Evolutionary conservation across 1,139 yeast species (phyloP), one percentile per base, ranked within the genome.

Genomic region (Lodderomyces orthopsilosis): DNA sequence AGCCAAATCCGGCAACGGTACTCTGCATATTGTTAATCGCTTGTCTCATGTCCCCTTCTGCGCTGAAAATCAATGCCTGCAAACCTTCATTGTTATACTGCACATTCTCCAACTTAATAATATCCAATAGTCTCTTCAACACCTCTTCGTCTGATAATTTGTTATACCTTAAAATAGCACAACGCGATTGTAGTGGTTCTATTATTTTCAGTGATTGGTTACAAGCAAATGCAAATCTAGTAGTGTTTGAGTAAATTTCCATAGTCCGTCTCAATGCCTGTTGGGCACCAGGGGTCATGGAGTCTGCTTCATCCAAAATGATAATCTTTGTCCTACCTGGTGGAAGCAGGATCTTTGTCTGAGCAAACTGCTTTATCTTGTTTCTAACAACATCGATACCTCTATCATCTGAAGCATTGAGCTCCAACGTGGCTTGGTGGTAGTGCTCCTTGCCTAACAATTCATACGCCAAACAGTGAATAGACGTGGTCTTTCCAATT

Each of bases 1-100:
- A 76, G 1, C 88, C 93, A 65, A 91, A 91, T 1, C 98, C 98
- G 1, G 96, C 90, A 23, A 84, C 94, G 0, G 98, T 90, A 59
- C 95, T 84, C 59, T 93, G 98, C 46, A 93, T 63, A 62, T 93
- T 93, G 58, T 94, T 94, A 41, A 94, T 79, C 0, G 98, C 98
- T 62, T 93, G 98, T 65, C 99, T 79, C 98, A 94, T 93, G 61
- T 93, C 99, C 45, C 98, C 98, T 62, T 93, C 99, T 0, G 97
- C 95, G 0, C 97, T 85, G 66, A 93, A 93, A n/a, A 94, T 81
- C 48, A 93, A 74, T 0, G 98, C 98, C 53, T 90, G 91, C 34
- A 93, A 68, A 0, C 99, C 99, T 62, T 89, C 97, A 48, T 90
- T 87, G 30, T 93, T 81, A 61, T 81, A 88, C 57, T 89, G 71